These are phyloP conservation scores for Somion occarium DNA, from an alignment of 1,284 basidiomycete genomes.

Conservation along the genomic window DNA sequence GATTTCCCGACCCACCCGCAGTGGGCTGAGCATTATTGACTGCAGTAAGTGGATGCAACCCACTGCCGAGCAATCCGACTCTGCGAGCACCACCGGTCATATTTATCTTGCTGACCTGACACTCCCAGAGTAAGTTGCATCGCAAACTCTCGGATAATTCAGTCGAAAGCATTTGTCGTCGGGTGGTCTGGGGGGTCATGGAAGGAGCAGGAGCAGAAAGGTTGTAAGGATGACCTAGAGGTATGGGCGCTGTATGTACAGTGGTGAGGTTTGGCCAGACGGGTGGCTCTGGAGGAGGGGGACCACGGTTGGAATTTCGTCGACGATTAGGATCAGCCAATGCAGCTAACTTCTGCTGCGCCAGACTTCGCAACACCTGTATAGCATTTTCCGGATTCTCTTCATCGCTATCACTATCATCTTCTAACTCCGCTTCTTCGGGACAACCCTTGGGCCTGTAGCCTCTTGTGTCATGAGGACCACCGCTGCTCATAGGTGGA, in stretches of 20 bases:
- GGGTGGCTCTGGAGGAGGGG: not conserved
- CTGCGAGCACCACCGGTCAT: conserved; percentile 28
- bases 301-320: conserved; percentile 23
- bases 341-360: conserved; percentile 54
- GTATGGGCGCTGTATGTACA: conserved; percentile 44
- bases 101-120: conserved; percentile 58
- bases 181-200: conserved; percentile 80
- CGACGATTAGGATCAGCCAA: conserved; percentile 37
- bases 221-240: conserved; percentile 68
- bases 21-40: conserved; percentile 12
- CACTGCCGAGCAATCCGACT: conserved; percentile 27
- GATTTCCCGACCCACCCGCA: conserved; percentile 19
- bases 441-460: conserved; percentile 64
- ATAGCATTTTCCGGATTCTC: conserved; percentile 42
- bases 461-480: conserved; percentile 25
- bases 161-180: conserved; percentile 77
- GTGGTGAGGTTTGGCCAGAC: conserved; percentile 18
- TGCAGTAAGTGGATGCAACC: conserved; percentile 38
- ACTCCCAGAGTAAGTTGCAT: conserved; percentile 81
- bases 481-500: conserved; percentile 12
- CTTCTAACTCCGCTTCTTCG: conserved; percentile 63
- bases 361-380: conserved; percentile 55
- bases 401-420: conserved; percentile 54
- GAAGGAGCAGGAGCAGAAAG: conserved; percentile 65
- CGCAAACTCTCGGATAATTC: conserved; percentile 85